Base-by-base conservation (phyloP, 768 basidiomycete species). In the Rhodotorula toruloides region DNA sequence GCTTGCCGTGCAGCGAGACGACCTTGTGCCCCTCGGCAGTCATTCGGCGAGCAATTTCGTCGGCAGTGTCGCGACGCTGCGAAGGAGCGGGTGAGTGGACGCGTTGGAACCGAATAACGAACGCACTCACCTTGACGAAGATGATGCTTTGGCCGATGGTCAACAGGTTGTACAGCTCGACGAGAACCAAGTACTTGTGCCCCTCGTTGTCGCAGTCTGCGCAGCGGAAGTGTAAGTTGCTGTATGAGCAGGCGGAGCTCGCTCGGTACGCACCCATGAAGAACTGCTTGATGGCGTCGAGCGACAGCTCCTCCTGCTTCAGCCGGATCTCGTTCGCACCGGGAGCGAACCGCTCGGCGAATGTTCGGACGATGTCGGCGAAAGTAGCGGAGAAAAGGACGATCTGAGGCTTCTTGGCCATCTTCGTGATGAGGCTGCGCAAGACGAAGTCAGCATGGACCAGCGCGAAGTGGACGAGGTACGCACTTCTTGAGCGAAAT, bases 91-190 rank as follows among this genome's bases (percentile, higher is more conserved):
- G 8, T 43, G 9, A 43, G 42, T 17, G 16, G 17, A 22, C 42
- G 7, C n/a, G n/a, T n/a, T n/a, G n/a, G n/a, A n/a, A n/a, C n/a
- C n/a, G n/a, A n/a, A n/a, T n/a, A n/a, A n/a, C 29, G 19, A 25
- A 2, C 3, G 32, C 3, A 36, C 84, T 58, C 49, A 90, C 92
- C 79, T 90, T 87, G 78, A 91, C 93, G 80, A 99, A 99, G 73
- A 99, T 98, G 77, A 99, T 99, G 77, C 90, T 93, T 78, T 98
- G 96, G 0, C 96, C 96, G 61, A 99, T 88, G 4, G 92, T 94
- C 77, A 99, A 81, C 42, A 96, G 81, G 63, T 85, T 84, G 77
- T 99, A 99, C 27, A 99, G 79, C 58, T 85, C 86, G 40, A 94
- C 90, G 49, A 99, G 82, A 56, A 97, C 90, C 68, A 97, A 92